Percentiles rank a stretch among this genome's conserved stretches.
These are phyloP conservation scores for Chlorophyllum brunneum DNA, from an alignment of 768 basidiomycete genomes.

Conservation along the genomic window DNA sequence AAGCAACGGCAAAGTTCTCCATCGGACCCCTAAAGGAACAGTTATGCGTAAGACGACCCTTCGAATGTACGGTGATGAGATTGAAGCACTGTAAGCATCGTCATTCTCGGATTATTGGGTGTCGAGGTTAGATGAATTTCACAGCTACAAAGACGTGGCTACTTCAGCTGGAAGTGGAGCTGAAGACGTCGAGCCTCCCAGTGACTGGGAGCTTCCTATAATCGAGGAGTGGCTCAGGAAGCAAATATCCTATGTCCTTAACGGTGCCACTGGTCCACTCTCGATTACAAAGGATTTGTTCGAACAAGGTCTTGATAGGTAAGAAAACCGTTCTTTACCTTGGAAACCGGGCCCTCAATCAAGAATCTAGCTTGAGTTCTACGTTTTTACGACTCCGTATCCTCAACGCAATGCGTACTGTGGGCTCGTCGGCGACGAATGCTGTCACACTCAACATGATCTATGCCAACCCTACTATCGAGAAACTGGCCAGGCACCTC, in stretches of 20 bases:
- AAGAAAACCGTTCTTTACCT: not conserved
- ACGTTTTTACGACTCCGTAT: slow-evolving; percentile 32
- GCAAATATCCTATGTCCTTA: not conserved
- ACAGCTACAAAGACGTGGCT: not conserved
- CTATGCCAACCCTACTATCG: slow-evolving; percentile 26
- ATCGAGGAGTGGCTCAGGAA: not conserved
- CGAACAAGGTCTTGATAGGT: slow-evolving; percentile 27
- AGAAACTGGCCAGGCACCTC: slow-evolving; percentile 21
- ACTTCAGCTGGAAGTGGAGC: not conserved
- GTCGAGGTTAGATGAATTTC: too few species aligned
- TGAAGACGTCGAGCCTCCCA: not conserved
- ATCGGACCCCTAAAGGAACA: slow-evolving; percentile 45
- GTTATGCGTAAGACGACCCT: slow-evolving; percentile 41
- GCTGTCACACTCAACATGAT: slow-evolving; percentile 26
- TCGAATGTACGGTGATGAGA: slow-evolving; percentile 39
- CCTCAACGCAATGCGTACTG: slow-evolving; percentile 26
- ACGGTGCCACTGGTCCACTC: not conserved
- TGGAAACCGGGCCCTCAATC: not conserved
- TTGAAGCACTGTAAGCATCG: slow-evolving; percentile 39
- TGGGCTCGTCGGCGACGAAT: slow-evolving; percentile 20
- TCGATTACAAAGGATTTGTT: slow-evolving; percentile 19
- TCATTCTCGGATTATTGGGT: not conserved
- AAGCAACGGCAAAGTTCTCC: slow-evolving; percentile 32
- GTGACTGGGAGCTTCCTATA: not conserved
- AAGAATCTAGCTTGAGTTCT: slow-evolving; percentile 17